Base-by-base conservation (phyloP, 768 basidiomycete genomes). In the Filobasidium wieringae region DNA sequence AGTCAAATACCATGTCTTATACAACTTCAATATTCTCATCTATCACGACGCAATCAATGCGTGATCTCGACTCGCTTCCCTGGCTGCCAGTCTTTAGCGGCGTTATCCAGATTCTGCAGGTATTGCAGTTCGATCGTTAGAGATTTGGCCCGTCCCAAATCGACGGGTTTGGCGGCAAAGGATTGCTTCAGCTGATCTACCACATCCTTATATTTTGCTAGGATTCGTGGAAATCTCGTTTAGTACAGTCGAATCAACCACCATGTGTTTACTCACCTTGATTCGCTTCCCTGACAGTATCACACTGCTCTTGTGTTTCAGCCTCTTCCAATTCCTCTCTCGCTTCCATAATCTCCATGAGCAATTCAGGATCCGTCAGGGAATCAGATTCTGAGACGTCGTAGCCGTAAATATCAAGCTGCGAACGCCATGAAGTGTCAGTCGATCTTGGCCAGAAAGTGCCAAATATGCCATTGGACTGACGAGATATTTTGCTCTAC, bases 251-350 rank as follows among this genome's bases (percentile, higher is more conserved):
- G 11, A 39, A 39, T 8, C 32, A 39, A 53, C 26, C n/a, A 5
- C 32, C 15, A 36, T 19, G 32, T 37, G 30, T 51, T n/a, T 75
- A 69, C 79, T 58, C 47, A 79, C 87, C 80, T 33, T 79, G 66
- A 69, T 86, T 90, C 15, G 76, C 75, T 17, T 77, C 74, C 45
- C 77, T 68, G 24, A 92, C 71, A 7, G 60, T 55, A n/a, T 77
- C 75, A 2, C 88, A 79, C 12, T 79, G 78, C 2, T 76, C 76
- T 39, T 67, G 64, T 22, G 79, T 77, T 2, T 75, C 74, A 1
- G 84, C 81, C 4, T 80, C 80, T 58, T 91, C 87, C 34, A 95
- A 79, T 31, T 78, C 79, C 71, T 92, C 89, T 49, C 88, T 75
- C 7, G 78, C 79, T 62, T 88, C 83, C 81, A 95, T 83, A 37